phyloP scores from a whole-genome alignment of 768 basidiomycete genomes.

The Tricholoma saponaceum region DNA sequence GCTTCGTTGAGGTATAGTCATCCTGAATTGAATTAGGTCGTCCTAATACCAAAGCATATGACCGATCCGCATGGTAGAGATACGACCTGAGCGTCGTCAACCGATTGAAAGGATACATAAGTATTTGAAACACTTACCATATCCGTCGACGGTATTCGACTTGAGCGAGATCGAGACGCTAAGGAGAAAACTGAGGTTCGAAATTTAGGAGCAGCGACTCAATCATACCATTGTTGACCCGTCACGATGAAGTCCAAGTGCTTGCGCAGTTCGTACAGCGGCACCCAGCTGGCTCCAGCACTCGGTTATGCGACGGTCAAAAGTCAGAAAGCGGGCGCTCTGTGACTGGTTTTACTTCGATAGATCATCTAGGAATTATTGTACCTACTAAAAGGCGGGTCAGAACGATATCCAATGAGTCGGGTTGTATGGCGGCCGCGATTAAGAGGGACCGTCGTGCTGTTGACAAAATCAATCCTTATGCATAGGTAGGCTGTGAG shows the following conservation, averaged over 20 bases:
- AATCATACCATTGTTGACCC: slow-evolving; percentile 69
- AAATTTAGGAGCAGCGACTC: background rate
- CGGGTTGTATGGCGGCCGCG: slow-evolving; percentile 90
- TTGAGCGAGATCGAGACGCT: slow-evolving; percentile 71
- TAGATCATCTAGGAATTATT: slow-evolving; percentile 20
- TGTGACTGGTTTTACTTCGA: slow-evolving; percentile 35
- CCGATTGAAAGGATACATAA: background rate
- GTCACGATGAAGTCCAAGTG: slow-evolving; percentile 89
- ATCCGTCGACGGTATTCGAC: slow-evolving; percentile 88
- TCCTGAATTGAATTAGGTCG: slow-evolving; percentile 88
- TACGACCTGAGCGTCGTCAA: slow-evolving; percentile 57
- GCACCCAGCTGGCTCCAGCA: slow-evolving; percentile 96
- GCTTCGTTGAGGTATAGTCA: slow-evolving; percentile 78
- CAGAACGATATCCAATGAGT: slow-evolving; percentile 88
- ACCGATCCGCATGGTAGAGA: slow-evolving; percentile 90
- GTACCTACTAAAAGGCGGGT: slow-evolving; percentile 80
- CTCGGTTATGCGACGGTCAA: slow-evolving; percentile 86
- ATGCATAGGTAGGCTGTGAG: slow-evolving; percentile 11
- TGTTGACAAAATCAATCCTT: slow-evolving; percentile 26
- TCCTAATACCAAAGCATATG: slow-evolving; percentile 88
- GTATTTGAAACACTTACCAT: slow-evolving; percentile 46
- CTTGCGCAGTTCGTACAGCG: slow-evolving; percentile 89
- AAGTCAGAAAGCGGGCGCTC: slow-evolving; percentile 57
- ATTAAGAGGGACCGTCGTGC: slow-evolving; percentile 86
- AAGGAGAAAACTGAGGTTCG: slow-evolving; percentile 1